Percentiles rank a stretch among this genome's conserved stretches.
Conservation (phyloP, 805 yeast genomes). For the Zygosaccharomyces gambellarensis region DNA sequence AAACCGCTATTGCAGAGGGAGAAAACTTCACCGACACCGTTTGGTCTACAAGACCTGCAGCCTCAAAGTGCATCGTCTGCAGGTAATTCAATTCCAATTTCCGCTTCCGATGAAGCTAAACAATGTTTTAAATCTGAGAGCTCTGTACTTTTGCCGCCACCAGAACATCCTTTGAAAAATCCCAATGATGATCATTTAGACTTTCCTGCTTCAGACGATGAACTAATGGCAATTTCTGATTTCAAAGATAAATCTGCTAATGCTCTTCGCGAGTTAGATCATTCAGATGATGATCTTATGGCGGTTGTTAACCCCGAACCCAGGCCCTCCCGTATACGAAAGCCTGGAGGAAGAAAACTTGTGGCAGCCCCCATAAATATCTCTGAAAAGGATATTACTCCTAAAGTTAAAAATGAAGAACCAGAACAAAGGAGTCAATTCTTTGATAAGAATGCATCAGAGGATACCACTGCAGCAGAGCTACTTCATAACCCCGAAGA, state of each 20-base stretch:
- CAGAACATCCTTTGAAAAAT: neutral
- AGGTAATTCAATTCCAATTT: neutral
- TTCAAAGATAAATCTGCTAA: neutral
- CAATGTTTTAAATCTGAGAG: neutral
- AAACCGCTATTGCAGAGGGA: neutral
- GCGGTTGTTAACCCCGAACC: neutral
- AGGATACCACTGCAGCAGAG: slow-evolving; percentile 33
- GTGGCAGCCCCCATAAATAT: slow-evolving; percentile 18
- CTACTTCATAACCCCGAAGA: slow-evolving; percentile 32
- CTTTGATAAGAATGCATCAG: slow-evolving; percentile 6
- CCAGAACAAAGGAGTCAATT: slow-evolving; percentile 1
- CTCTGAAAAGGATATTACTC: slow-evolving; percentile 2
- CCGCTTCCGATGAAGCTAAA: neutral
- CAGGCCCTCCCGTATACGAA: neutral
- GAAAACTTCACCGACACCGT: neutral
- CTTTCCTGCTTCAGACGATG: neutral
- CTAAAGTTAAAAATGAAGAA: neutral
- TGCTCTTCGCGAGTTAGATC: neutral
- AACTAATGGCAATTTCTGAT: neutral
- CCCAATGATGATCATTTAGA: neutral
- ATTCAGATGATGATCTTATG: neutral
- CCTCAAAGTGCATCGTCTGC: neutral
- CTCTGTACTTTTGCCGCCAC: neutral
- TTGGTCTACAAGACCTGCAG: neutral
- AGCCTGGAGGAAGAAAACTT: slow-evolving; percentile 11